Conservation (phyloP, 2,329 filamentous ascomycete species). For the Hysterium pulicare region DNA sequence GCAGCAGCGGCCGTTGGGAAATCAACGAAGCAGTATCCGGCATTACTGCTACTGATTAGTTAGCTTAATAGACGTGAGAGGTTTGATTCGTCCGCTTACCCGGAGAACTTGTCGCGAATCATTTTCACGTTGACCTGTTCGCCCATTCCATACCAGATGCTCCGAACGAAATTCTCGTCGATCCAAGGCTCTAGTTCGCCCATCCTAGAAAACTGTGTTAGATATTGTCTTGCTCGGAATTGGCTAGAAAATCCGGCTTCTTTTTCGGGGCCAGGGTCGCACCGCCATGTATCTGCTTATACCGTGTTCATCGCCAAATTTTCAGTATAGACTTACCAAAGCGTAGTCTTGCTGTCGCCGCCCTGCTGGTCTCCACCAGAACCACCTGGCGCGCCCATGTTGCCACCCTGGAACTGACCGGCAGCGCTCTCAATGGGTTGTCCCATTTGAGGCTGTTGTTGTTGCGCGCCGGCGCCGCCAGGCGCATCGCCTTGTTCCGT, state of each 20-base stretch:
- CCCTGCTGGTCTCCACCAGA: constrained; percentile 36
- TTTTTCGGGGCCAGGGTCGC: too few species aligned
- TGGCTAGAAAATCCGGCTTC: too few species aligned
- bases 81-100: constrained; percentile 54
- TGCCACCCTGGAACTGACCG: constrained; percentile 49
- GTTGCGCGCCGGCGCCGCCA: constrained; percentile 45
- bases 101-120: constrained; percentile 98
- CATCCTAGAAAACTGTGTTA: constrained; percentile 86
- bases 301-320: too few species aligned
- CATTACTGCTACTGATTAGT: constrained; percentile 74
- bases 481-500: constrained; percentile 51
- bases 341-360: constrained; percentile 50
- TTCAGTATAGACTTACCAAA: constrained; percentile 54
- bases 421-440: constrained; percentile 56
- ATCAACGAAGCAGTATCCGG: constrained; percentile 98
- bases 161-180: constrained; percentile 97
- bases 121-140: constrained; percentile 99
- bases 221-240: too few species aligned
- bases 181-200: constrained; percentile 99
- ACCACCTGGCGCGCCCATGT: constrained; percentile 42
- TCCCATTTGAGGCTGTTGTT: constrained; percentile 53
- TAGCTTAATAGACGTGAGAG: constrained; percentile 16
- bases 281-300: too few species aligned
- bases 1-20: constrained; percentile 81
- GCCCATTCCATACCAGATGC: constrained; percentile 87